Evolutionary conservation across 306 rosid species (phyloP), one percentile per base, ranked within the genome.

Genomic region (Cicer arietinum): DNA sequence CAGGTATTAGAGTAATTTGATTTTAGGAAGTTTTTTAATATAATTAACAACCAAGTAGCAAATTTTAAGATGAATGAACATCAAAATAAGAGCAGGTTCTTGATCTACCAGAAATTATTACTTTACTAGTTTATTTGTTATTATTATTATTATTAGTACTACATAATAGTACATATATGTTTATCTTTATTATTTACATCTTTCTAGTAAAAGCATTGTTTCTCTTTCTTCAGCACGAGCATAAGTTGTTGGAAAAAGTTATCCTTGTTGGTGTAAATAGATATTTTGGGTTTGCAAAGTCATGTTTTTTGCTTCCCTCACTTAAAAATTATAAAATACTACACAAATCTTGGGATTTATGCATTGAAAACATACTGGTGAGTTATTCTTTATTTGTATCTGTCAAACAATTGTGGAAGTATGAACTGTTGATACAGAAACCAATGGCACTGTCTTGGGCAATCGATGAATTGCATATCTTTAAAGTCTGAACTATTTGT

Each of bases 51-150:
- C 74, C 60, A 58, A 47, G 64, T 78, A 73, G 76, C 82, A 85
- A 84, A 82, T 86, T 79, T 75, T 22, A 64, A 22, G 25, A 1
- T 22, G 25, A 44, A 73, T 54, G 70, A 77, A 54, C 84, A 83
- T 83, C 47, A 80, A 83, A 83, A 68, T 67, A 80, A 50, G 75
- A 69, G 84, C 77, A 67, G 0, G 50, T 25, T 69, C 73, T 41
- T 35, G 58, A 20, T 85, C 69, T 79, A 54, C 48, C 58, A 13
- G 56, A 69, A 42, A 43, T 11, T 22, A 22, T 22, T 1, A 22
- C 25, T 22, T 22, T 22, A 22, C 25, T 22, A 22, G 25, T 22
- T 22, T 22, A 22, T 22, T 22, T 22, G 1, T 22, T 22, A 22
- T 22, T 22, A 22, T 22, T 22, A 22, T 22, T 22, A 22, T 1